Percentiles rank a stretch among this genome's conserved stretches.
Conservation (phyloP, 1,139 yeast genomes). For the Yamadazyma atlantica region DNA sequence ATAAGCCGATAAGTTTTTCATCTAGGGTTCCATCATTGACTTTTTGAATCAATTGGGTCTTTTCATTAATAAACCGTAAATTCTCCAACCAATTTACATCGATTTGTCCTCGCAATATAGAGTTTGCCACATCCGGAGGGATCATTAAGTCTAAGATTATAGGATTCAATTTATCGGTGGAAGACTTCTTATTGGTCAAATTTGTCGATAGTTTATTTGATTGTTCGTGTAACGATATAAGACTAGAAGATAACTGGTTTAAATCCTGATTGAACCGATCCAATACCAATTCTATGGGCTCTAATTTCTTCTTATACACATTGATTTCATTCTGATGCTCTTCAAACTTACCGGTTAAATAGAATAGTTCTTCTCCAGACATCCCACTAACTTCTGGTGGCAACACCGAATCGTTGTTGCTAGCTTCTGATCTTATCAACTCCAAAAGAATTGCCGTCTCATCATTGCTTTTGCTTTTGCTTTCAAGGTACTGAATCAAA, state of each 20-base stretch:
- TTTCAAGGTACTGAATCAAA: not conserved
- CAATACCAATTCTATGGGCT: constrained; percentile 42
- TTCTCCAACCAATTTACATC: constrained; percentile 59
- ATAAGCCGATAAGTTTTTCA: constrained; percentile 15
- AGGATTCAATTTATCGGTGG: constrained; percentile 65
- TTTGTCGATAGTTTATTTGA: constrained; percentile 33
- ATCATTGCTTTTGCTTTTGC: not conserved
- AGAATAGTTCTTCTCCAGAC: constrained; percentile 12
- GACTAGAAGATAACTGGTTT: constrained; percentile 56
- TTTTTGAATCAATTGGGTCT: constrained; percentile 45
- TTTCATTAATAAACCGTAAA: constrained; percentile 55
- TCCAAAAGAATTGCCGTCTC: constrained; percentile 14
- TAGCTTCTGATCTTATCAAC: constrained; percentile 18
- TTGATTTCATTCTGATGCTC: constrained; percentile 36
- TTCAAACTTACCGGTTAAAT: constrained; percentile 21
- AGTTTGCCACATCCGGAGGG: constrained; percentile 64
- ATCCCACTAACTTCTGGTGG: constrained; percentile 9
- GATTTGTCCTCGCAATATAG: constrained; percentile 47
- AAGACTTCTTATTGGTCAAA: constrained; percentile 50
- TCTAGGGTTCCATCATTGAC: constrained; percentile 18
- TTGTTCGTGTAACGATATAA: constrained; percentile 57
- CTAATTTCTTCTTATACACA: constrained; percentile 34
- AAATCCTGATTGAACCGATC: constrained; percentile 57
- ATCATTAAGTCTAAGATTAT: constrained; percentile 70
- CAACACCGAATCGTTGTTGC: constrained; percentile 4